These are phyloP conservation scores for Chlorella sp. DNA, from an alignment of 139 green algal species.

Conservation along the genomic window DNA sequence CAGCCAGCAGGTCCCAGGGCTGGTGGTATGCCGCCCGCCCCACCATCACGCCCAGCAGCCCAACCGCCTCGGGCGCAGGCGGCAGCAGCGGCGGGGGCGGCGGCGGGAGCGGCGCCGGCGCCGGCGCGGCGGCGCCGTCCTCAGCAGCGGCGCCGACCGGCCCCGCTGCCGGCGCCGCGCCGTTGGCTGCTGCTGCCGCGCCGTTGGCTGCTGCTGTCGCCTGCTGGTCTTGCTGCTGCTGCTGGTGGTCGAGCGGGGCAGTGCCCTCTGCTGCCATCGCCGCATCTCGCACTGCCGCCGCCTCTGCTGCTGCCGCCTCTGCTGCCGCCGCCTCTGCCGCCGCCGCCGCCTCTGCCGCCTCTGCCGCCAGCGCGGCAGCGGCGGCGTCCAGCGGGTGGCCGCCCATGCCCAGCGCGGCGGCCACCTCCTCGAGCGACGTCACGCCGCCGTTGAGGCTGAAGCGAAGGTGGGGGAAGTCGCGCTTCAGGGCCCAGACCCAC, in stretches of 20 bases:
- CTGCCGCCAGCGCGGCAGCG: constrained; percentile 22
- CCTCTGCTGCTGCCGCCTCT: not conserved
- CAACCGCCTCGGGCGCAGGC: not conserved
- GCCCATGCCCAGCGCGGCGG: constrained; percentile 52
- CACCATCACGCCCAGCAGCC: constrained; percentile 90
- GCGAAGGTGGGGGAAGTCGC: constrained; percentile 89
- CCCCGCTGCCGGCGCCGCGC: not conserved
- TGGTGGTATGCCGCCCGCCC: constrained; percentile 85
- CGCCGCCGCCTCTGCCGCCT: not conserved
- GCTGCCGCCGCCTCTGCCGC: not conserved
- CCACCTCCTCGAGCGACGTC: constrained; percentile 31
- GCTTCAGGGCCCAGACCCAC: constrained; percentile 85
- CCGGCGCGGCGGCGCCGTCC: not conserved
- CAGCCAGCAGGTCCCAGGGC: constrained; percentile 77
- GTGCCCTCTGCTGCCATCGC: not conserved
- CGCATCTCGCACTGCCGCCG: not conserved
- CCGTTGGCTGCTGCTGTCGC: constrained; percentile 15
- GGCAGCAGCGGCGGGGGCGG: not conserved
- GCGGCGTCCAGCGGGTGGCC: no score
- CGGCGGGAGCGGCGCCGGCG: no score
- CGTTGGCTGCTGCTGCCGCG: not conserved
- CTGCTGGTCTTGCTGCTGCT: constrained; percentile 3
- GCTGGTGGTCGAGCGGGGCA: no score
- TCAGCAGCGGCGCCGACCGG: not conserved
- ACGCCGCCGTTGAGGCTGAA: constrained; percentile 80